Base-by-base conservation (phyloP, 129 eudicot species). In the Smallanthus sonchifolius region DNA sequence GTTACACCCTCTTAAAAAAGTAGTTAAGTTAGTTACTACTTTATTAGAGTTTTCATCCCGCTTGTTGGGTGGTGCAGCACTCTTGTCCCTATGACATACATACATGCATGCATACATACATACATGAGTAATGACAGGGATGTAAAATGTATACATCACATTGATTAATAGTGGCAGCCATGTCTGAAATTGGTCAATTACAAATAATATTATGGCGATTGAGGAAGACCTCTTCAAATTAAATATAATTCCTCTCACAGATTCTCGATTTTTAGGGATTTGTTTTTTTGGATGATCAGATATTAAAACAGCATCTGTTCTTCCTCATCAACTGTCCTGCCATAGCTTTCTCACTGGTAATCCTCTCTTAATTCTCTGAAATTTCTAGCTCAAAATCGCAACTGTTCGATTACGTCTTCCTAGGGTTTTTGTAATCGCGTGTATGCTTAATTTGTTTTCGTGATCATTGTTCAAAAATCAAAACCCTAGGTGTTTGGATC, bases 131-230 rank as follows among this genome's bases (percentile, higher is more conserved):
- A 78, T 71, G 77, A 78, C 60, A 70, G 38, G 38, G 67, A 71
- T 70, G 82, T 14, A 61, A 14, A 1, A 15, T 38, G 48, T 54
- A 13, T 13, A 32, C 74, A 62, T 64, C 74, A 20, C 73, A 49
- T 51, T 73, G 47, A 63, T 56, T 69, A n/a, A 42, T 64, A 42
- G 78, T 79, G 78, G 77, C 83, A n/a, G 17, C 73, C 83, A 79
- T 79, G 83, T 71, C 69, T 78, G 5, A 19, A 72, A 28, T 15
- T 32, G 10, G 67, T 61, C 42, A 61, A 61, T 64, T 71, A 72
- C 77, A 79, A 73, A 55, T 72, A 64, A 49, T 60, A 63, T 16
- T 45, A 52, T 37, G 60, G 13, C 13, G 76, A 69, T 38, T 69
- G 65, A 72, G 51, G 16, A 79, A 30, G 60, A 79, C 73, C 6